These are phyloP conservation scores for Candida sakaeoensis DNA, from an alignment of 805 yeast genomes.

Conservation along the genomic window DNA sequence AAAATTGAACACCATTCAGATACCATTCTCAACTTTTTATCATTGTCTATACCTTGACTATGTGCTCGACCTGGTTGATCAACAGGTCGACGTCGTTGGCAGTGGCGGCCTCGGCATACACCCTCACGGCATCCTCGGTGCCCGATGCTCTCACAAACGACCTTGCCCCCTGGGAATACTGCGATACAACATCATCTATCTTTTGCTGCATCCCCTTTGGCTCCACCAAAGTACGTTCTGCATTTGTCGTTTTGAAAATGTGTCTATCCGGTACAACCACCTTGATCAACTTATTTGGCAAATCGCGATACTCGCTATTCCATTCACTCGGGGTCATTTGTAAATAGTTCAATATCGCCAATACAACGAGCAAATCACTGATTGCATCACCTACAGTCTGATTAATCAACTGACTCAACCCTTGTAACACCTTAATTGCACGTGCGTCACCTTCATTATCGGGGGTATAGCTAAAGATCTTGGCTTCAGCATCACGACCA, in stretches of 20 bases:
- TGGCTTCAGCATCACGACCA: slow-evolving; percentile 45
- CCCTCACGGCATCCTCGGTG: slow-evolving; percentile 95
- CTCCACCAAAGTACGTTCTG: slow-evolving; percentile 74
- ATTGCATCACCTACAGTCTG: slow-evolving; percentile 99
- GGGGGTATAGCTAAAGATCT: slow-evolving; percentile 31
- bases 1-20: too few species aligned
- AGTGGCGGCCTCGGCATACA: slow-evolving; percentile 82
- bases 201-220: slow-evolving; percentile 75
- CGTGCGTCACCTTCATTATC: slow-evolving; percentile 40
- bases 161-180: slow-evolving; percentile 58
- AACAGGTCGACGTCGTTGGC: slow-evolving; percentile 27
- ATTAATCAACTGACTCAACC: slow-evolving; percentile 72
- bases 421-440: slow-evolving; percentile 52
- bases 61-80: slow-evolving; percentile 23
- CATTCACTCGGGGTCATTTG: slow-evolving; percentile 62
- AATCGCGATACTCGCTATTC: slow-evolving; percentile 73
- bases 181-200: slow-evolving; percentile 65
- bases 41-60: slow-evolving; percentile 22
- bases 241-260: slow-evolving; percentile 78
- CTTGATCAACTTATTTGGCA: slow-evolving; percentile 82
- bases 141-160: slow-evolving; percentile 97
- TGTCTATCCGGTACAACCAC: slow-evolving; percentile 80
- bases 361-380: slow-evolving; percentile 80
- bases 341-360: slow-evolving; percentile 58
- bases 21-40: too few species aligned